phyloP scores from a whole-genome alignment of 2,329 filamentous ascomycete genomes.

The Torrubiellomyces zombiae region DNA sequence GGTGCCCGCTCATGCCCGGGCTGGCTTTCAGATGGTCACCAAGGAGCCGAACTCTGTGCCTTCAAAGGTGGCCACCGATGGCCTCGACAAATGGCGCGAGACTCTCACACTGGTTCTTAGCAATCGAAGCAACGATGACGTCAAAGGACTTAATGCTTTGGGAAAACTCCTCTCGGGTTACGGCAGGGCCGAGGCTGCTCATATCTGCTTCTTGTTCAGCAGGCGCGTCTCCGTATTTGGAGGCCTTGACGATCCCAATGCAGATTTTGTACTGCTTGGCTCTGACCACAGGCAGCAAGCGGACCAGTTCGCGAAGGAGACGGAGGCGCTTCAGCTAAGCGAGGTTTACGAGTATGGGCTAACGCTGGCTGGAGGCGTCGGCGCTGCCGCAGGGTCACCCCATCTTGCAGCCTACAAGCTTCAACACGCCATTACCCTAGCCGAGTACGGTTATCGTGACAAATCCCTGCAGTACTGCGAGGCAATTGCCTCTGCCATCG shows the following conservation, averaged over 20 bases:
- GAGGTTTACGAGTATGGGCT: slow-evolving; percentile 89
- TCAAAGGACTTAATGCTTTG: slow-evolving; percentile 59
- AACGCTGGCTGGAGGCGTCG: slow-evolving; percentile 44
- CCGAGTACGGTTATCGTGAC: slow-evolving; percentile 64
- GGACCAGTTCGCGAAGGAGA: slow-evolving; percentile 59
- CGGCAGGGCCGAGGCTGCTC: slow-evolving; percentile 76
- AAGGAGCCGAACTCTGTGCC: slow-evolving; percentile 45
- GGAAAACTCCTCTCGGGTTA: slow-evolving; percentile 74
- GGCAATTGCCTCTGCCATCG: slow-evolving; percentile 57
- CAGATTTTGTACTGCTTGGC: slow-evolving; percentile 70
- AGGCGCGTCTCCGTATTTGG: slow-evolving; percentile 54
- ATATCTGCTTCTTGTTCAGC: slow-evolving; percentile 86
- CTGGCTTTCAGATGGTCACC: slow-evolving; percentile 80
- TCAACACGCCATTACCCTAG: slow-evolving; percentile 67
- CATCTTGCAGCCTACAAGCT: slow-evolving; percentile 87
- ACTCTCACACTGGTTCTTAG: slow-evolving; percentile 72
- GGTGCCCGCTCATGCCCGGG: slow-evolving; percentile 79
- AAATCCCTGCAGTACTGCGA: slow-evolving; percentile 91
- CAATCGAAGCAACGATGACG: slow-evolving; percentile 72
- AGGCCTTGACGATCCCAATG: slow-evolving; percentile 64
- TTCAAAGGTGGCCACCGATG: slow-evolving; percentile 60
- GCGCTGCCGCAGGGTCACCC: slow-evolving; percentile 43
- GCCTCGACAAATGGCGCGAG: slow-evolving; percentile 86
- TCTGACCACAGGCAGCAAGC: slow-evolving; percentile 61
- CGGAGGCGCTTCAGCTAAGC: slow-evolving; percentile 80